Base-by-base conservation (phyloP, 345 rosid genomes). In the Anacardium occidentale region DNA sequence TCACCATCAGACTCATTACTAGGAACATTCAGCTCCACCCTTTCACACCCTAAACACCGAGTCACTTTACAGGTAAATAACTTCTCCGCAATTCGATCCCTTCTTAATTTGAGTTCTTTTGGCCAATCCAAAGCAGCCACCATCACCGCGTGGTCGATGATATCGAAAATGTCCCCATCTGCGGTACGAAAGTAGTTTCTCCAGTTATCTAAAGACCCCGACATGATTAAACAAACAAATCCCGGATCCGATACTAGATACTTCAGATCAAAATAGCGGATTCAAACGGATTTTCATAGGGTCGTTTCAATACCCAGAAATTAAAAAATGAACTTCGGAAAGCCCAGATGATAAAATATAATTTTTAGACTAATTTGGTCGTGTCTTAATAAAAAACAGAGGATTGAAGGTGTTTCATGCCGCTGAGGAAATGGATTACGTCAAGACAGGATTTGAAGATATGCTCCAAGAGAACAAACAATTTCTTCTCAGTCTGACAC, bases 41-140 rank as follows among this genome's bases (percentile, higher is more conserved):
- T 86, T 40, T 86, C 84, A 26, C 99, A 90, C 14, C 94, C 94
- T 5, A 72, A 71, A 71, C 98, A 94, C 29, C 91, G 85, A 24
- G 73, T 72, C 69, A 83, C 75, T 74, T 76, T 76, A 66, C 89
- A 86, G 0, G 93, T 78, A 64, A 92, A 94, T 11, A 94, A 51
- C 72, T 74, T 82, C 89, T 94, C 97, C 0, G 98, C 97, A 57
- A 94, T 90, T 70, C 80, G 76, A 77, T 88, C 97, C 75, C 98
- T 83, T 2, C 86, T 78, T 10, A 80, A 73, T 69, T 81, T 82
- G 65, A 94, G 90, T 64, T 94, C 89, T 64, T 83, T 79, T 0
- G 98, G 98, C 29, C 86, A 90, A 83, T 94, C 98, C 1, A 80
- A 66, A 66, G 92, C 95, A 2, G 98, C 98, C 12, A 94, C 97